Conservation (phyloP, 1,139 yeast genomes). For the Zhuliangozyma blackwelliae region DNA sequence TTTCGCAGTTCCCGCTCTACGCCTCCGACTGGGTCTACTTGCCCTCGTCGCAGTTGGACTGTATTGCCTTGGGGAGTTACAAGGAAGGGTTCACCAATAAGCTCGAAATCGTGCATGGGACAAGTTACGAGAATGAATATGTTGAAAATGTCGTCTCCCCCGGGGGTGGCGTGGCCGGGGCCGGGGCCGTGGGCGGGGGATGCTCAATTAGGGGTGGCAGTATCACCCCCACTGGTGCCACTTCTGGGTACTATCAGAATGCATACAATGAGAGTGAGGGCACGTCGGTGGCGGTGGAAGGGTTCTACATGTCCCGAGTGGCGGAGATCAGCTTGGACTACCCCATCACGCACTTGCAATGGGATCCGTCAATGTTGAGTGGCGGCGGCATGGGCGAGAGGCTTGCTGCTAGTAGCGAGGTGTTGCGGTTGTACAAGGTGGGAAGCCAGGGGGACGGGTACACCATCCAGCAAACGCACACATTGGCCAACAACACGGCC, state of each 20-base stretch:
- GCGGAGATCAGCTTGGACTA: constrained; percentile 57
- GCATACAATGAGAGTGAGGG: constrained; percentile 13
- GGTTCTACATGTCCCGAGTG: constrained; percentile 43
- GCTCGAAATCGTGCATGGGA: constrained; percentile 46
- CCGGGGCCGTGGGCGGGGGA: too few relatives aligned
- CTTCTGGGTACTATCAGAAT: too few relatives aligned
- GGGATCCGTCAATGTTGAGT: constrained; percentile 56
- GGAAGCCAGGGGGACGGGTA: constrained; percentile 30
- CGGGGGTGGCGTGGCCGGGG: constrained; percentile 1
- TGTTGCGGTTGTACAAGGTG: constrained; percentile 62
- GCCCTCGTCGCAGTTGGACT: constrained; percentile 36
- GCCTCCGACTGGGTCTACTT: constrained; percentile 62
- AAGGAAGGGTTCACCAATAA: constrained; percentile 66
- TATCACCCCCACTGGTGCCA: not conserved
- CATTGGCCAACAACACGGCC: constrained; percentile 38
- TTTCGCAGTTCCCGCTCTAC: constrained; percentile 60
- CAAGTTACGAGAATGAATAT: constrained; percentile 23
- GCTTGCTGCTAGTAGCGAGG: constrained; percentile 69
- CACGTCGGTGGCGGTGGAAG: constrained; percentile 25
- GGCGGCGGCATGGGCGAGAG: constrained; percentile 28
- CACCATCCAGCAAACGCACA: constrained; percentile 36
- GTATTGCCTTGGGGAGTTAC: constrained; percentile 63
- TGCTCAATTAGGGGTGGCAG: not conserved
- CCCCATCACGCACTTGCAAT: constrained; percentile 66
- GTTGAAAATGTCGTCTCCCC: constrained; percentile 1